These are phyloP conservation scores for Lunasporangiospora selenospora DNA, from an alignment of 192 early-diverging fungal species.

Conservation along the genomic window DNA sequence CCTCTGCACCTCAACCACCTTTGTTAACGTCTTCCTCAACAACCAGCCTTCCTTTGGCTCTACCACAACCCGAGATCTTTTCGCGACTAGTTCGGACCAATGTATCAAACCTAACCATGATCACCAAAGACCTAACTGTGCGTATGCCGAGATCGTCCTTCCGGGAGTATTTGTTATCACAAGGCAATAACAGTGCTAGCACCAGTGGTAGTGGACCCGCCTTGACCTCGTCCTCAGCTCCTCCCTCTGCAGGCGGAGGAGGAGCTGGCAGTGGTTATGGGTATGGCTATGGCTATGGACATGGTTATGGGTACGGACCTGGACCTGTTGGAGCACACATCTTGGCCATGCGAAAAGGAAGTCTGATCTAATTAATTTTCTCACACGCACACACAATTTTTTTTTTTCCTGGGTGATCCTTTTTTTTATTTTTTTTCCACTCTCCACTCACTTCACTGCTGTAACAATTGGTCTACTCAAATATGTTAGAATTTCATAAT, in stretches of 20 bases:
- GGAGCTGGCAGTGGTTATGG: background rate
- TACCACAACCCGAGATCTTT: slow-evolving; percentile 37
- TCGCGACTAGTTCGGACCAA: slow-evolving; percentile 37
- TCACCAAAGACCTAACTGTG: slow-evolving; percentile 39
- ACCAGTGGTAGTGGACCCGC: background rate
- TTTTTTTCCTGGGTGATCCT: too few relatives aligned
- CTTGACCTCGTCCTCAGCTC: background rate
- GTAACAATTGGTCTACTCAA: too few relatives aligned
- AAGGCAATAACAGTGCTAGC: background rate
- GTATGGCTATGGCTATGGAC: slow-evolving; percentile 4
- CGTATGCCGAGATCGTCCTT: slow-evolving; percentile 40
- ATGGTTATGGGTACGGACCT: background rate
- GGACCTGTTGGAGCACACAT: slow-evolving; percentile 21
- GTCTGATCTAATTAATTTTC: slow-evolving; percentile 35
- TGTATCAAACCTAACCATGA: slow-evolving; percentile 38
- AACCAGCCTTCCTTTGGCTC: too few relatives aligned
- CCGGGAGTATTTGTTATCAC: slow-evolving; percentile 14
- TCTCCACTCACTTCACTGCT: too few relatives aligned
- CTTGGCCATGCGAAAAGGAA: slow-evolving; percentile 28
- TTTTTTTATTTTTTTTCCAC: too few relatives aligned
- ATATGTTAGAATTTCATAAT: too few relatives aligned
- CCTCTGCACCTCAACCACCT: too few relatives aligned
- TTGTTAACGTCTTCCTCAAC: background rate
- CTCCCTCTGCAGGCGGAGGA: slow-evolving; percentile 39
- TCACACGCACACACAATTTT: too few relatives aligned